Percentiles rank a stretch among this genome's conserved stretches.
Conservation (phyloP, 2,329 filamentous ascomycete genomes). For the Colletotrichum simmondsii region DNA sequence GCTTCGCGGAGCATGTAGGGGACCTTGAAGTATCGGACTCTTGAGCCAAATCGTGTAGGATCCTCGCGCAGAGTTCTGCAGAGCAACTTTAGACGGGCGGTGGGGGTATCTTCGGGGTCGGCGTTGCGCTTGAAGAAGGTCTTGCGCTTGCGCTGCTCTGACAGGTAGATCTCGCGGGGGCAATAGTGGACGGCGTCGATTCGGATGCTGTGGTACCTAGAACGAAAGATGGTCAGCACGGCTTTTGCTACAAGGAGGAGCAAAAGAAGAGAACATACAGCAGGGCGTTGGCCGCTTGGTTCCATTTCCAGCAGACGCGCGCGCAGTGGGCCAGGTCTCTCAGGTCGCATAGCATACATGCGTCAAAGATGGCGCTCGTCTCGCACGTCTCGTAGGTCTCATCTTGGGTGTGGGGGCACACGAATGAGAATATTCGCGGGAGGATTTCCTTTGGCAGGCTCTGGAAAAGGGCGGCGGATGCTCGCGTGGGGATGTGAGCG, state of each 20-base stretch:
- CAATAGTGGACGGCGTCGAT: constrained; percentile 97
- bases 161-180: constrained; percentile 82
- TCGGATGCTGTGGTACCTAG: constrained; percentile 86
- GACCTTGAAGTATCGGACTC: constrained; percentile 84
- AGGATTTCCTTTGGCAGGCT: constrained; percentile 76
- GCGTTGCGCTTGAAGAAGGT: constrained; percentile 81
- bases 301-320: constrained; percentile 80
- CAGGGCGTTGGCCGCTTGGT: constrained; percentile 57
- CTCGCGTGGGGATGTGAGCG: constrained; percentile 49
- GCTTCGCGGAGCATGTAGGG: constrained; percentile 96
- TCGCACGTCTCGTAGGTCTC: constrained; percentile 85
- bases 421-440: constrained; percentile 79
- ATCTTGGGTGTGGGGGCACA: constrained; percentile 87
- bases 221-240: constrained; percentile 31
- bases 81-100: constrained; percentile 80
- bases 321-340: constrained; percentile 86
- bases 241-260: constrained; percentile 14
- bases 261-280: constrained; percentile 64
- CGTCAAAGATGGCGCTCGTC: constrained; percentile 79
- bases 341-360: constrained; percentile 94
- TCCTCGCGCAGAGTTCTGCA: constrained; percentile 86
- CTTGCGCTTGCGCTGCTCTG: constrained; percentile 80
- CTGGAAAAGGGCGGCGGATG: constrained; percentile 56
- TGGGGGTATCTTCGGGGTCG: constrained; percentile 82
- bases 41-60: constrained; percentile 72